Evolutionary conservation across 2,329 filamentous ascomycete species (phyloP), one percentile per base, ranked within the genome.

Genomic region (Rhynchosporium agropyri): DNA sequence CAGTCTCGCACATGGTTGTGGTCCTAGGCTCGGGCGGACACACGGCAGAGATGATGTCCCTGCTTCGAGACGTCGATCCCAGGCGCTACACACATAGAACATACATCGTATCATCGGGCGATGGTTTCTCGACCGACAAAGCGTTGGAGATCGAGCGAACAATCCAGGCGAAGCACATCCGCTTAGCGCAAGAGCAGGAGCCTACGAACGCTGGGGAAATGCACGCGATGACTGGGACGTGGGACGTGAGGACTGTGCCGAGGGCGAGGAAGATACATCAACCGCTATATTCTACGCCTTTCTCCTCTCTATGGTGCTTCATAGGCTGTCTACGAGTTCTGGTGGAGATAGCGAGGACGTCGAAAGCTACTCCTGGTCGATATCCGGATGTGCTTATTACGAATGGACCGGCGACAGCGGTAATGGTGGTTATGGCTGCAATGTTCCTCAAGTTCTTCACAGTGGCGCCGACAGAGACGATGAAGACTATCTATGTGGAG

Each of bases 11-110:
- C 75, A 80, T 92, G 60, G 80, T 96, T 38, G 84, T 96, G 67
- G 88, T 98, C 31, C 88, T 98, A 29, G 95, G 95, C 58, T 96
- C 91, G 2, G 95, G 95, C 38, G 95, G 95, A 0, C 95, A 99
- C 77, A 97, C 95, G 0, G 88, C 92, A 54, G 95, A 99, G 77
- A 96, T 99, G 90, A 82, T 97, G 66, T 87, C 89, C 72, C 90
- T 97, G 79, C 85, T 99, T 70, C 79, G 81, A 69, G 84, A 83
- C 68, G 84, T 83, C 72, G 80, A 79, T 63, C 77, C 77, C 45
- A 81, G 80, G 67, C 50, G 74, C 60, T 74, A 76, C 72, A 77
- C 88, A 77, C 88, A 90, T 70, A 85, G 95, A 31, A 94, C 91
- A 33, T 99, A 96, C 75, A 68, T 75, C 15, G 82, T 96, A 60